phyloP scores from a whole-genome alignment of 2,329 filamentous ascomycete genomes.

The Colletotrichum abscissum region DNA sequence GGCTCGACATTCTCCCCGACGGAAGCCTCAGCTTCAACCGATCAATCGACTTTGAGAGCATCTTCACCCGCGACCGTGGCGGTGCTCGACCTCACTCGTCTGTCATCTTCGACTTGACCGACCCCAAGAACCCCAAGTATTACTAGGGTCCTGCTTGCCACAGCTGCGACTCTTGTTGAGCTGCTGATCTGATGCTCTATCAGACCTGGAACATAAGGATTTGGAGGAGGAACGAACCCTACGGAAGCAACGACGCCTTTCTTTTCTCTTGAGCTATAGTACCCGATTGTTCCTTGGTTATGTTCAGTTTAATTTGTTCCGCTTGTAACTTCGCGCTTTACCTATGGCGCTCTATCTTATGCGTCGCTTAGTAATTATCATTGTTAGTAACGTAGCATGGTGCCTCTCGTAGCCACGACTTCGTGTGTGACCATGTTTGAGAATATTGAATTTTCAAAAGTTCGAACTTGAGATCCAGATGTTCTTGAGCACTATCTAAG shows the following conservation, averaged over 20 bases:
- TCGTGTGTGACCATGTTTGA: background rate
- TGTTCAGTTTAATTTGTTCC: background rate
- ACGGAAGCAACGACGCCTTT: background rate
- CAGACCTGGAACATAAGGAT: background rate
- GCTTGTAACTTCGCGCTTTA: background rate
- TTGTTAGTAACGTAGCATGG: background rate
- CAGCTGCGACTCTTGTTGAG: background rate
- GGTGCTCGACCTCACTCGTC: constrained; percentile 68
- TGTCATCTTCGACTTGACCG: constrained; percentile 67
- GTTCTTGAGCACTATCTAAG: background rate
- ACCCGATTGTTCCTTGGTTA: background rate
- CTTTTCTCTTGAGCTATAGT: background rate
- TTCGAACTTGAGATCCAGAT: background rate
- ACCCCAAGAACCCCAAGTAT: constrained; percentile 62
- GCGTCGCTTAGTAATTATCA: background rate
- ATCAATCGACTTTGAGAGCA: constrained; percentile 65
- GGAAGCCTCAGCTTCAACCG: constrained; percentile 70
- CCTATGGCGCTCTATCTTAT: background rate
- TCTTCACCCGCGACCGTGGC: constrained; percentile 62
- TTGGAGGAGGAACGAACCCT: background rate
- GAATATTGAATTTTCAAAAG: background rate
- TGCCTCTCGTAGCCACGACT: background rate
- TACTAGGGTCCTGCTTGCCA: constrained; percentile 46
- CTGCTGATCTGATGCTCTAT: background rate
- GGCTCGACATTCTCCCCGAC: constrained; percentile 67